Percentiles rank a stretch among this genome's conserved stretches.
phyloP scores from a whole-genome alignment of 106 monocot genomes.

The Platanthera guangdongensis region DNA sequence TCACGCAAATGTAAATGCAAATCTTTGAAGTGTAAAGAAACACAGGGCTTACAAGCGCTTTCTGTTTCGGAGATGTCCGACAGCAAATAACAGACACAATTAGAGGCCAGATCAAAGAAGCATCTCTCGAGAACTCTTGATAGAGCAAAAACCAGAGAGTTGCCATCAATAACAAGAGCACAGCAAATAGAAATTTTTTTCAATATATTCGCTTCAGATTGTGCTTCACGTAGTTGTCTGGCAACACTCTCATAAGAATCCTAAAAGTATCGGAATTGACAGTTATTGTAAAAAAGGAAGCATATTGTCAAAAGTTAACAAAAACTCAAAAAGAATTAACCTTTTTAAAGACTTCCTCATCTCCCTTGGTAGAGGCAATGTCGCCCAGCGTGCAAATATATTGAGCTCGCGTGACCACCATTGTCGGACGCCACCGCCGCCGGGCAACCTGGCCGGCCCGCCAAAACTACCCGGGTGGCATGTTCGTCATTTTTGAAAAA shows the following conservation, averaged over 20 bases:
- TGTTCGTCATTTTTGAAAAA: too few species aligned
- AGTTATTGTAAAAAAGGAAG: background rate
- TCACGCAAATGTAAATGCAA: background rate
- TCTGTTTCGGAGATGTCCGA: conserved; percentile 69
- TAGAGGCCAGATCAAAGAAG: conserved; percentile 53
- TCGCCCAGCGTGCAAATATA: too few species aligned
- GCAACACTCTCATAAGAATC: conserved; percentile 31
- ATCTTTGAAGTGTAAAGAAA: background rate
- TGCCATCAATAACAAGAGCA: conserved; percentile 72
- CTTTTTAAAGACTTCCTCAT: conserved; percentile 28
- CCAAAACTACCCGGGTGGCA: too few species aligned
- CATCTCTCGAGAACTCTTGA: conserved; percentile 26
- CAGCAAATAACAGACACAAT: conserved; percentile 78
- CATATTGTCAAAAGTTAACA: background rate
- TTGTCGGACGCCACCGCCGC: too few species aligned
- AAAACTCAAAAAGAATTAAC: conserved; percentile 12
- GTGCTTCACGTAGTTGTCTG: conserved; percentile 46
- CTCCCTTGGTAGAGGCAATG: conserved; percentile 25
- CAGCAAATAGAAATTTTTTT: conserved; percentile 28
- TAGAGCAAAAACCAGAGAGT: conserved; percentile 49
- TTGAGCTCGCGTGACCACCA: too few species aligned
- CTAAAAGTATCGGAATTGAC: conserved; percentile 20
- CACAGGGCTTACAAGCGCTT: conserved; percentile 40
- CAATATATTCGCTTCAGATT: conserved; percentile 17
- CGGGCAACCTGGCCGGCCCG: too few species aligned